Evolutionary conservation across 495 filamentous ascomycete species (phyloP).

Genomic region (Tuber magnatum): DNA sequence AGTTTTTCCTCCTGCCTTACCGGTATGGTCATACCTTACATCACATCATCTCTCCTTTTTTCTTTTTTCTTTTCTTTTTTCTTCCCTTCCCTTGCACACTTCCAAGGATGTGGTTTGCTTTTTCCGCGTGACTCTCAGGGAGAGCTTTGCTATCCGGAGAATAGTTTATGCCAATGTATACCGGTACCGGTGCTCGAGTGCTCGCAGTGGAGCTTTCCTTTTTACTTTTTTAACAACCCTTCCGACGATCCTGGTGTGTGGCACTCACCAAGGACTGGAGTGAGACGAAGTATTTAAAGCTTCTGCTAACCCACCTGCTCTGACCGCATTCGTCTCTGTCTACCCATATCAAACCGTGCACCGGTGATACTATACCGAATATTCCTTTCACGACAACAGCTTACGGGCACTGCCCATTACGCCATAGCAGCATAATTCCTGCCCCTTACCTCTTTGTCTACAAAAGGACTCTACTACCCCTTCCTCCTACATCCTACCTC

Average conservation of each 20-base stretch:
- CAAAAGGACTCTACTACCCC: background rate
- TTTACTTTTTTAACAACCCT: background rate
- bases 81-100: conserved; percentile 3
- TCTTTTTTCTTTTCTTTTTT: conserved; percentile 1
- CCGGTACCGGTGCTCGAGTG: background rate
- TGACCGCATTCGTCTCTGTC: background rate
- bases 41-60: background rate
- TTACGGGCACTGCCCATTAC: background rate
- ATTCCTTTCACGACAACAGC: background rate
- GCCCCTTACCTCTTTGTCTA: background rate
- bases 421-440: background rate
- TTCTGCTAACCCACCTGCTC: conserved; percentile 29
- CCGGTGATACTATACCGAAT: background rate
- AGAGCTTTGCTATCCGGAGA: background rate
- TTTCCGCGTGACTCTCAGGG: conserved; percentile 35
- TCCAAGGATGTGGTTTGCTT: conserved; percentile 21
- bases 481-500: background rate
- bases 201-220: background rate
- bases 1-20: background rate
- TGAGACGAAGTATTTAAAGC: conserved; percentile 34
- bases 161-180: background rate
- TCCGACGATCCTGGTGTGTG: background rate
- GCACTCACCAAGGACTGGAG: conserved; percentile 6
- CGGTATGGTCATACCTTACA: background rate
- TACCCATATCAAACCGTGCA: background rate